Evolutionary conservation across 441 rosid genomes (phyloP), one percentile per base, ranked within the genome.

Genomic region (Aquilaria agallochum): DNA sequence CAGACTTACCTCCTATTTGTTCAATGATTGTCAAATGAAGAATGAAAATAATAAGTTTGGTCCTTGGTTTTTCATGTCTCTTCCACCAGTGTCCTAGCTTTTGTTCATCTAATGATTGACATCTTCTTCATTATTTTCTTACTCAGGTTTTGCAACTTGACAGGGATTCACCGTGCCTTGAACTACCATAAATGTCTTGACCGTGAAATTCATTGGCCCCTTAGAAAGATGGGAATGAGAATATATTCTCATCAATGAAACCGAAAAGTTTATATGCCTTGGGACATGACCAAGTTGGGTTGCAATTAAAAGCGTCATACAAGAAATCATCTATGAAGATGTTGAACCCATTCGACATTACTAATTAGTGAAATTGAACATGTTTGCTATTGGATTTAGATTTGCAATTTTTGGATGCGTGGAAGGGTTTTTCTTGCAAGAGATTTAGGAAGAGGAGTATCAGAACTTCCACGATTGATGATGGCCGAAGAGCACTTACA

Each of bases 251-350:
- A 7, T 4, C 3, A 20, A 52, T 9, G 0, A 11, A 14, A 2
- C 11, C 1, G 31, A 15, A 2, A 15, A 4, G 32, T 14, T 52
- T 20, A 31, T 5, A 12, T 20, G 8, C 9, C 2, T 52, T 4
- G 8, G 11, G 55, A 27, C 54, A 67, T n/a, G 86, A 72, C 2
- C 60, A 72, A 33, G 52, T 51, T 58, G 10, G 49, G 47, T 47
- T 73, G 65, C 80, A 74, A 69, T 50, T 60, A 50, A 79, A 82
- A 45, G 71, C 55, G 58, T 20, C 27, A 1, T 85, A 78, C 33
- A 78, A 46, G 36, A 76, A 15, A 11, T 86, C 88, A 63, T 80
- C 86, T 20, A 74, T 82, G 76, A 81, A 84, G 34, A 79, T 63
- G 46, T 82, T 85, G 31, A 77, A 72, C 53, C 74, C 72, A 50